A percentile compares a stretch with the other conserved stretches of the same genome.
Conservation (phyloP, 2,329 filamentous ascomycete genomes). For the Clonostachys solani region DNA sequence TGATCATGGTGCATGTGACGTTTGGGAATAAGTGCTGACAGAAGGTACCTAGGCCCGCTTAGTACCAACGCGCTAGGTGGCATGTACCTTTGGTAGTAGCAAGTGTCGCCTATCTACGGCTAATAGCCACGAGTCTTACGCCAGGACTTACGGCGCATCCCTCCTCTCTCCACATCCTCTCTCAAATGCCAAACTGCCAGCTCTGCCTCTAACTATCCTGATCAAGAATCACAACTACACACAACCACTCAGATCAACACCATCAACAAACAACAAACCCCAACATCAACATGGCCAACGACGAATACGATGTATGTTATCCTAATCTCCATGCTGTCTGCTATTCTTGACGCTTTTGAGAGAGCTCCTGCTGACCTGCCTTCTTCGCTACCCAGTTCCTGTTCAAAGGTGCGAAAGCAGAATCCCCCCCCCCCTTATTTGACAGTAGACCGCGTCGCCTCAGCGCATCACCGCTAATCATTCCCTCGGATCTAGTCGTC, state of each 20-base stretch:
- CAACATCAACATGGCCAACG: conserved; percentile 82
- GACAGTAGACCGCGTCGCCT: too few relatives aligned
- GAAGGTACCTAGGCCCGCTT: too few relatives aligned
- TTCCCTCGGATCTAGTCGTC: conserved; percentile 60
- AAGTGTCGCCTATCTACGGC: neutral
- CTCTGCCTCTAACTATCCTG: neutral
- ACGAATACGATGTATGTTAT: conserved; percentile 96
- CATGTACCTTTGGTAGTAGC: too few relatives aligned
- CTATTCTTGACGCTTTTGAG: too few relatives aligned
- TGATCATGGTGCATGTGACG: too few relatives aligned
- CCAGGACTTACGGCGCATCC: neutral
- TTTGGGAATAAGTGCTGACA: too few relatives aligned
- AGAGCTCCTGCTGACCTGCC: conserved; percentile 1
- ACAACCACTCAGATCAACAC: neutral
- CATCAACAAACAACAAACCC: conserved; percentile 1
- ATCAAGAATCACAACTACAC: neutral
- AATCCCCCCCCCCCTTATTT: conserved; percentile 15
- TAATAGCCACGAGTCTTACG: neutral
- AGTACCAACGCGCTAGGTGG: too few relatives aligned
- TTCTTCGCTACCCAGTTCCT: conserved; percentile 67
- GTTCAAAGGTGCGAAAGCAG: conserved; percentile 77
- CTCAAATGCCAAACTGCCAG: neutral
- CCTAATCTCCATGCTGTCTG: neutral
- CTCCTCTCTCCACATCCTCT: neutral
- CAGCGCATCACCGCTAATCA: too few relatives aligned